phyloP scores from a whole-genome alignment of 1,284 basidiomycete species.

The Tremellales sp. region DNA sequence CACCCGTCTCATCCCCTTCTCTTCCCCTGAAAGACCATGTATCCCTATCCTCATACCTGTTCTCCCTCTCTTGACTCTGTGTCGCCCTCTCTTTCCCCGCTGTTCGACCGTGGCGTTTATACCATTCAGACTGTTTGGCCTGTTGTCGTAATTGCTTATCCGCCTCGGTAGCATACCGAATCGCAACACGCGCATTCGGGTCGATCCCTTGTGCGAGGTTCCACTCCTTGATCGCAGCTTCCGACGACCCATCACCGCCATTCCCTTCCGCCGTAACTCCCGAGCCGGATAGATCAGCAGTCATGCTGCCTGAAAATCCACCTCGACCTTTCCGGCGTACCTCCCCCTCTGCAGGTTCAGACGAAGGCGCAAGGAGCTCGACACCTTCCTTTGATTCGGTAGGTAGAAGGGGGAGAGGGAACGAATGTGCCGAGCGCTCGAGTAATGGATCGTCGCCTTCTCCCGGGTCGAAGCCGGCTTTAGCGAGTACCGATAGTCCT shows the following conservation, averaged over 20 bases:
- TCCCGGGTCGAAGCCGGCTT: constrained; percentile 44
- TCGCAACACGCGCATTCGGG: constrained; percentile 34
- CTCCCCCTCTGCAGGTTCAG: background rate
- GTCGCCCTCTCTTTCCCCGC: constrained; percentile 38
- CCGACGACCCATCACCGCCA: constrained; percentile 6
- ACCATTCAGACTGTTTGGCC: constrained; percentile 38
- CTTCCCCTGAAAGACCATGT: constrained; percentile 4
- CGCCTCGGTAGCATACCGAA: constrained; percentile 31
- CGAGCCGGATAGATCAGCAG: background rate
- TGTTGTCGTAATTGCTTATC: constrained; percentile 25
- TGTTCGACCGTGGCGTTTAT: constrained; percentile 29
- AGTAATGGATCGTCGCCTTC: constrained; percentile 44
- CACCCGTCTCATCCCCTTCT: constrained; percentile 9
- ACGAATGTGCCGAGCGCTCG: constrained; percentile 35
- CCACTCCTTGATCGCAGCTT: constrained; percentile 6
- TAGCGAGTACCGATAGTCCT: constrained; percentile 33
- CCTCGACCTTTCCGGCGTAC: constrained; percentile 32
- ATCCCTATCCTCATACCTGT: constrained; percentile 2
- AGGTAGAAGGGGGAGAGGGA: constrained; percentile 35
- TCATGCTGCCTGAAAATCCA: constrained; percentile 16
- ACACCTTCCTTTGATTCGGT: constrained; percentile 14
- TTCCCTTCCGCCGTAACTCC: constrained; percentile 6
- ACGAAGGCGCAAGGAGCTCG: constrained; percentile 13
- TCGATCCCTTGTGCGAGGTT: constrained; percentile 31
- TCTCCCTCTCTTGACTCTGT: constrained; percentile 9